phyloP scores from a whole-genome alignment of 2,329 filamentous ascomycete genomes.

The Conoideocrella luteorostrata region DNA sequence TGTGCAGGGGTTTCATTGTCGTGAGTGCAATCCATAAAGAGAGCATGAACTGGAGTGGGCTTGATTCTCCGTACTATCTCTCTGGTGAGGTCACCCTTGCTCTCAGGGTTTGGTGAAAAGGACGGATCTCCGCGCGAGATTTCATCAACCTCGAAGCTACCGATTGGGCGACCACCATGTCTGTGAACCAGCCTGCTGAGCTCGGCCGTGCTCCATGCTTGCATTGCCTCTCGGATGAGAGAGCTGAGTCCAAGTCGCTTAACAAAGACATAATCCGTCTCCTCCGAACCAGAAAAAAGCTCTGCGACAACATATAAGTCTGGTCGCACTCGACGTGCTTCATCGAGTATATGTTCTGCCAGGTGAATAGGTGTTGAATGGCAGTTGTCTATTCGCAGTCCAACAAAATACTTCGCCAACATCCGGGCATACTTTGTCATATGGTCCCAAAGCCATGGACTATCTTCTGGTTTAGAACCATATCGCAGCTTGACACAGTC shows the following conservation, averaged over 20 bases:
- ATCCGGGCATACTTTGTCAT: slow-evolving; percentile 90
- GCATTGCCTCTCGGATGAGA: slow-evolving; percentile 95
- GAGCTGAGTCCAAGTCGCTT: slow-evolving; percentile 87
- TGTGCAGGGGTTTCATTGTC: slow-evolving; percentile 96
- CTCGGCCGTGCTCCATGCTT: slow-evolving; percentile 92
- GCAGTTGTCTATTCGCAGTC: slow-evolving; percentile 95
- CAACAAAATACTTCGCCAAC: slow-evolving; percentile 91
- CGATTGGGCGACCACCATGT: slow-evolving; percentile 89
- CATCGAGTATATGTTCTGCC: slow-evolving; percentile 88
- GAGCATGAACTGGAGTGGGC: slow-evolving; percentile 79
- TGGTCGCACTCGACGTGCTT: slow-evolving; percentile 81
- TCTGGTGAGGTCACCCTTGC: slow-evolving; percentile 33
- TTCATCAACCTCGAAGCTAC: slow-evolving; percentile 93
- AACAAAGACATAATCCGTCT: slow-evolving; percentile 94
- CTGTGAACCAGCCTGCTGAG: slow-evolving; percentile 88
- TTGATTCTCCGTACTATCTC: slow-evolving; percentile 77
- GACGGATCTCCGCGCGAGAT: slow-evolving; percentile 55
- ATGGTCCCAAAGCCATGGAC: slow-evolving; percentile 88
- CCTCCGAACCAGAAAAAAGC: slow-evolving; percentile 90
- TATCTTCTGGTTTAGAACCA: slow-evolving; percentile 72
- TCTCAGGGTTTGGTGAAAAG: slow-evolving; percentile 19
- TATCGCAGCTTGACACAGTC: slow-evolving; percentile 98
- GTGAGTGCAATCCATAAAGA: slow-evolving; percentile 99
- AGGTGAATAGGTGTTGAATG: slow-evolving; percentile 94
- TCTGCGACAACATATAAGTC: slow-evolving; percentile 91